Evolutionary conservation across 1,284 basidiomycete genomes (phyloP).

Genomic region (Mrakiaceae sp.): DNA sequence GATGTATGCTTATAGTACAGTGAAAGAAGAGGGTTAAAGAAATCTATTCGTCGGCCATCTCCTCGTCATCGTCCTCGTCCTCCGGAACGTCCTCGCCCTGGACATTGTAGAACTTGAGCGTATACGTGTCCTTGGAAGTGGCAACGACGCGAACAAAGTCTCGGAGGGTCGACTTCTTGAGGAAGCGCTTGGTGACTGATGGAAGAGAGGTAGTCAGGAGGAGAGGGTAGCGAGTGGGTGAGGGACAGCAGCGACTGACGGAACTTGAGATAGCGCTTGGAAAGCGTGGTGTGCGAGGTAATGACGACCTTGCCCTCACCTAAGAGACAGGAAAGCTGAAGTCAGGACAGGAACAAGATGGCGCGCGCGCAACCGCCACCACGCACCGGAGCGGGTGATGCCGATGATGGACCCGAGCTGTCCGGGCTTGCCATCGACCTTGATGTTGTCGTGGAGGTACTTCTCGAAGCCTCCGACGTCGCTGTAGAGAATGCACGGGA

Average conservation of each 20-base stretch:
- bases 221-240: background rate
- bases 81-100: slow-evolving; percentile 15
- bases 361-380: background rate
- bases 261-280: slow-evolving; percentile 18
- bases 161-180: slow-evolving; percentile 17
- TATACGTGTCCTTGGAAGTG: slow-evolving; percentile 12
- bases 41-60: slow-evolving; percentile 1
- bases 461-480: slow-evolving; percentile 18
- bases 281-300: slow-evolving; percentile 7
- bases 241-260: background rate
- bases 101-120: slow-evolving; percentile 17
- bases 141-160: slow-evolving; percentile 17
- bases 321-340: background rate
- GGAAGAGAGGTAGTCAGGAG: background rate
- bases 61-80: slow-evolving; percentile 13
- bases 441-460: slow-evolving; percentile 18
- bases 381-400: slow-evolving; percentile 15
- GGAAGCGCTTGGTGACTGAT: slow-evolving; percentile 15
- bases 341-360: background rate
- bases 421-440: slow-evolving; percentile 18
- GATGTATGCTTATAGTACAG: too few species aligned
- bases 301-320: slow-evolving; percentile 15
- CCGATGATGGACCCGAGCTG: slow-evolving; percentile 14
- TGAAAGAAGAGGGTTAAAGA: too few species aligned
- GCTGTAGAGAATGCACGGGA: background rate